phyloP scores from a whole-genome alignment of 768 basidiomycete species.

The Dentipellis fragilis region DNA sequence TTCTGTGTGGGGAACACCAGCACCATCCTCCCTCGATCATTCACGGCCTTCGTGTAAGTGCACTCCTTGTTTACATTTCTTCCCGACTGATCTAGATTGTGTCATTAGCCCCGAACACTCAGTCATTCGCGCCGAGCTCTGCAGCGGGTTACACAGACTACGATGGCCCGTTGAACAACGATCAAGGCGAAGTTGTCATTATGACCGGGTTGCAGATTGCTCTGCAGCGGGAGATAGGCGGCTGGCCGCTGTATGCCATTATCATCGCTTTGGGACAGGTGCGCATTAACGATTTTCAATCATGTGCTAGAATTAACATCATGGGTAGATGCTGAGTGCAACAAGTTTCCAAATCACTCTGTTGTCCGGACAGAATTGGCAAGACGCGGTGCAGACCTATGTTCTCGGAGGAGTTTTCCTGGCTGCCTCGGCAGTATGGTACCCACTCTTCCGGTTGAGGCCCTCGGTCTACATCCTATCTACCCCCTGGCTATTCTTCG shows the following conservation, averaged over 20 bases:
- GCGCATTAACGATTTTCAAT: constrained; percentile 14
- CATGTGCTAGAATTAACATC: neutral
- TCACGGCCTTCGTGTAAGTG: constrained; percentile 66
- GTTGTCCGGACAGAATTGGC: constrained; percentile 78
- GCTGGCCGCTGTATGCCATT: constrained; percentile 91
- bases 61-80: neutral
- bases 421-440: constrained; percentile 81
- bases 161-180: constrained; percentile 29
- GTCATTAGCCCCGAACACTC: constrained; percentile 30
- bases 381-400: constrained; percentile 74
- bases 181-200: constrained; percentile 47
- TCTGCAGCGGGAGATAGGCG: constrained; percentile 66
- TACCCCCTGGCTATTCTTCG: constrained; percentile 87
- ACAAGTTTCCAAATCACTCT: constrained; percentile 94
- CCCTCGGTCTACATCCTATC: constrained; percentile 85
- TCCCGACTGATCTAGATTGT: constrained; percentile 14
- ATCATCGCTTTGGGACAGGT: constrained; percentile 80
- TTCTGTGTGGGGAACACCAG: constrained; percentile 63
- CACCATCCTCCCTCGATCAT: constrained; percentile 43
- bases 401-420: constrained; percentile 87
- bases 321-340: constrained; percentile 64
- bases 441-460: constrained; percentile 76
- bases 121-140: constrained; percentile 29
- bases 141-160: constrained; percentile 37
- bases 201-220: constrained; percentile 83